These are phyloP conservation scores for Collybia sp. DNA, from an alignment of 768 basidiomycete genomes.

Conservation along the genomic window DNA sequence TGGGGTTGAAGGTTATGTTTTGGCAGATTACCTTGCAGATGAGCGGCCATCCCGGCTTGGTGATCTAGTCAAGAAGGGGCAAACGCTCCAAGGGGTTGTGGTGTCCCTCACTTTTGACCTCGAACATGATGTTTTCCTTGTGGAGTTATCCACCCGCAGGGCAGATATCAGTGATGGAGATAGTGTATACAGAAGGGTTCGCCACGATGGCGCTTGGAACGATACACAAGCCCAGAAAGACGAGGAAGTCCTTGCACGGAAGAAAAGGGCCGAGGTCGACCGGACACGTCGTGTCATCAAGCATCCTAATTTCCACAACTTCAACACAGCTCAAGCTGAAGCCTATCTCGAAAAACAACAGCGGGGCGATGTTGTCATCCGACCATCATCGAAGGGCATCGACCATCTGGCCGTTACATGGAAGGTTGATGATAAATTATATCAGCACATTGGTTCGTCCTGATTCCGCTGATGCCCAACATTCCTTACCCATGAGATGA, in stretches of 20 bases:
- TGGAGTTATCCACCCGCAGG: slow-evolving; percentile 72
- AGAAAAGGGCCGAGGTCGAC: slow-evolving; percentile 82
- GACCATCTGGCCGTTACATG: slow-evolving; percentile 97
- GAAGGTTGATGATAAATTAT: slow-evolving; percentile 96
- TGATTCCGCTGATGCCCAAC: not conserved
- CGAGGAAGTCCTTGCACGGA: slow-evolving; percentile 67
- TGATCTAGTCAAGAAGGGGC: slow-evolving; percentile 66
- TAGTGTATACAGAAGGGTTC: slow-evolving; percentile 52
- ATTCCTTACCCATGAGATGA: slow-evolving; percentile 1
- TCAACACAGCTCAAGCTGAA: slow-evolving; percentile 89
- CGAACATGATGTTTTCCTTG: slow-evolving; percentile 55
- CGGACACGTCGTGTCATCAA: slow-evolving; percentile 84
- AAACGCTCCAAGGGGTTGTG: slow-evolving; percentile 76
- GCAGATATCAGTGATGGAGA: slow-evolving; percentile 62
- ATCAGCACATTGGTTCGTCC: slow-evolving; percentile 88
- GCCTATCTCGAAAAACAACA: slow-evolving; percentile 85
- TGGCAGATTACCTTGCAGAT: slow-evolving; percentile 53
- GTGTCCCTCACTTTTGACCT: slow-evolving; percentile 65
- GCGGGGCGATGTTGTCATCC: slow-evolving; percentile 92
- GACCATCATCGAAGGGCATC: slow-evolving; percentile 91
- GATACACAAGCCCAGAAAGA: slow-evolving; percentile 60
- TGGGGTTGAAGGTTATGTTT: slow-evolving; percentile 83
- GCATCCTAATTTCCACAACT: slow-evolving; percentile 97
- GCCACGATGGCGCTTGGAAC: slow-evolving; percentile 63
- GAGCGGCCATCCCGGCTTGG: slow-evolving; percentile 29